Base-by-base conservation (phyloP, 129 eudicot genomes). In the Ambrosia trifida region DNA sequence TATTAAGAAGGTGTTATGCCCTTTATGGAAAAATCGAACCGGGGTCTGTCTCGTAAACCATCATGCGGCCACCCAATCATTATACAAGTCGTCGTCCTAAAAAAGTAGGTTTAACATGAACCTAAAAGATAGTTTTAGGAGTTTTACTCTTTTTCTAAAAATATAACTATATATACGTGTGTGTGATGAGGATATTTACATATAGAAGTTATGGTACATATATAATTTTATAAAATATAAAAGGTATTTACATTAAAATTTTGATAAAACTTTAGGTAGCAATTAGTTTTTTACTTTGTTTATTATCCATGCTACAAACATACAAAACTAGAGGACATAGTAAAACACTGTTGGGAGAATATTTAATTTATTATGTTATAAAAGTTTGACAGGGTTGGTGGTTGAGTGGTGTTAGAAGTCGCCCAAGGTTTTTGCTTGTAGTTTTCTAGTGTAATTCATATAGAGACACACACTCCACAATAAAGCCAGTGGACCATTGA, bases 371-470 rank as follows among this genome's bases (percentile, higher is more conserved):
- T 9, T 35, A 56, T 18, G 24, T 75, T 75, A 9, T 66, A 4
- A 32, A 19, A 3, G 31, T 32, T 11, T 53, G 57, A 35, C 31
- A 11, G 33, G 44, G 70, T 38, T 35, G 70, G 64, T 74, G 36
- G 54, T 51, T 33, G 78, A 40, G 43, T 50, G 76, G 72, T 28
- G 40, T 43, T 75, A 67, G 50, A 56, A 77, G 66, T 52, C 36
- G 76, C 81, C 81, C 81, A 77, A 70, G 81, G 81, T 77, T 49
- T 77, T 62, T 70, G 76, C 76, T 62, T 70, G 66, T 70, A 51
- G 66, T 30, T 62, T 74, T 40, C 19, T 0, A 11, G 31, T 53
- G 40, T 50, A 35, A 14, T 53, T 57, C 10, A 12, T 46, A 45
- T 49, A 40, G 3, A 19, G 6, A 20, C 0, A 56, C 14, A 57